These are phyloP conservation scores for Trametes hirsuta DNA, from an alignment of 1,284 basidiomycete species.

Conservation along the genomic window DNA sequence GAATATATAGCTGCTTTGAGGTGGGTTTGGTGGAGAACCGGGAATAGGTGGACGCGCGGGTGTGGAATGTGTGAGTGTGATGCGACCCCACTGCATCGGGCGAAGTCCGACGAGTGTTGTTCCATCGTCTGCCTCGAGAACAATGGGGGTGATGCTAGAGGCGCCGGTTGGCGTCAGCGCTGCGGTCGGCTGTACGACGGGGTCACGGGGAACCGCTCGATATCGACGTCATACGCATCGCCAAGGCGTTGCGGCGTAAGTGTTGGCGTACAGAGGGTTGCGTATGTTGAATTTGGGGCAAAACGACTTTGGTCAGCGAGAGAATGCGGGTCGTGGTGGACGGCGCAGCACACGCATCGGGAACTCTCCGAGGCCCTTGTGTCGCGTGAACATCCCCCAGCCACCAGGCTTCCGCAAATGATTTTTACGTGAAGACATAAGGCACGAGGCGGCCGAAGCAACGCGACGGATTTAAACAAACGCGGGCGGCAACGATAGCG, in stretches of 20 bases:
- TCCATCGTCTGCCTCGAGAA: background rate
- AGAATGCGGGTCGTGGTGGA: too few relatives aligned
- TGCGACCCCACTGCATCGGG: too few relatives aligned
- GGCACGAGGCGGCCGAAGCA: slow-evolving; percentile 9
- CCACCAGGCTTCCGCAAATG: background rate
- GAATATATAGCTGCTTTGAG: too few relatives aligned
- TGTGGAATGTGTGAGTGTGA: too few relatives aligned
- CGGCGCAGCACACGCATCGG: background rate
- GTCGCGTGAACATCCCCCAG: slow-evolving; percentile 4
- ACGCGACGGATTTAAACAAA: background rate
- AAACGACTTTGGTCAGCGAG: background rate
- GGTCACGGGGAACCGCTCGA: too few relatives aligned
- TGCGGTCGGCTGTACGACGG: too few relatives aligned
- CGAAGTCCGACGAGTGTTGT: background rate
- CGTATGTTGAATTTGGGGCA: background rate
- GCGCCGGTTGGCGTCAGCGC: too few relatives aligned
- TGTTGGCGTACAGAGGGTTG: too few relatives aligned
- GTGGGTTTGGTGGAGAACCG: too few relatives aligned
- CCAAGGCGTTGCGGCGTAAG: too few relatives aligned
- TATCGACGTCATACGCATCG: too few relatives aligned
- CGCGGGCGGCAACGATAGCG: background rate
- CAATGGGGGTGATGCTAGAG: background rate
- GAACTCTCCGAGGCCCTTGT: slow-evolving; percentile 1
- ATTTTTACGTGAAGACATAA: slow-evolving; percentile 8
- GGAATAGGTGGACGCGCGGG: too few relatives aligned